Evolutionary conservation across 2,329 filamentous ascomycete genomes (phyloP), one percentile per base, ranked within the genome.

Genomic region (Pyrenochaeta sp.): DNA sequence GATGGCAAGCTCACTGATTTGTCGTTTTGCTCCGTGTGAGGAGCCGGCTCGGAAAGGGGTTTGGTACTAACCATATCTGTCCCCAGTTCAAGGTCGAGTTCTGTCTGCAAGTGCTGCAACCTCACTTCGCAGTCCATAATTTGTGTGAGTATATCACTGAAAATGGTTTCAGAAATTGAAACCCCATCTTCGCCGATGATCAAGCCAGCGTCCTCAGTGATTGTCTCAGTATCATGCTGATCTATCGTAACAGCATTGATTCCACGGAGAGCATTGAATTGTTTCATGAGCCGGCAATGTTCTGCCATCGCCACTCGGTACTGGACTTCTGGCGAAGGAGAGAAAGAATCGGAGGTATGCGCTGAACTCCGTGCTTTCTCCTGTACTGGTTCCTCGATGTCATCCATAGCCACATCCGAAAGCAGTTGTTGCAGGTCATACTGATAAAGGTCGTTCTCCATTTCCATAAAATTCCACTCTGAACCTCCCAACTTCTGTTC

Each of bases 371-470:
- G 12, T 39, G 12, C 15, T 5, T 15, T 39, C 5, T 39, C n/a
- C 12, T 24, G 15, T 13, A 15, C 22, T 24, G 25, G 42, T 19
- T 10, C 42, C 5, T 9, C 1, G 15, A 28, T 1, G 15, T 28
- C 10, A n/a, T 36, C 22, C 7, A 36, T 39, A 13, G 13, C 3
- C 22, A 46, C 30, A 25, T 30, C 32, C 2, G 30, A 40, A 9
- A 53, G 40, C 25, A 53, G n/a, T 19, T 53, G 42, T 13, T 37
- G n/a, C 12, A 65, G 24, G 12, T 66, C 58, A 27, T 50, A 59
- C 30, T 67, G 64, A 34, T 69, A 71, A 9, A 69, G 58, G 15
- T 60, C 52, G 12, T 47, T 56, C 37, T 71, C 68, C 30, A 61
- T 53, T 5, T 66, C 60, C 43, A 57, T 54, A 40, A 65, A 67